Conservation (phyloP, 805 yeast genomes). For the Ogataea nitratoaversa region DNA sequence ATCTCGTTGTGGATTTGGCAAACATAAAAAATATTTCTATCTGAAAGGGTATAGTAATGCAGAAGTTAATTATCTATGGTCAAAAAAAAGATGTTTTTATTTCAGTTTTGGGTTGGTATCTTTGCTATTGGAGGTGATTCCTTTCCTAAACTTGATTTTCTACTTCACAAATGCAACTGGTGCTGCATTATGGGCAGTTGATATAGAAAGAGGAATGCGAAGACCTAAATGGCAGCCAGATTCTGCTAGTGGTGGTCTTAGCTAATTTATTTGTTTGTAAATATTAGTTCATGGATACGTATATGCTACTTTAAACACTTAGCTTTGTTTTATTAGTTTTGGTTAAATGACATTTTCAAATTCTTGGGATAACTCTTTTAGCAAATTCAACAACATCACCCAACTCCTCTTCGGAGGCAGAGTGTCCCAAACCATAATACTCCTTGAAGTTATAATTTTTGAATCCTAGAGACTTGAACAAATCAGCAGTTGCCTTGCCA, state of each 20-base stretch:
- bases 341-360: too few species aligned
- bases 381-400: constrained; percentile 47
- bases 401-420: constrained; percentile 65
- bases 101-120: constrained; percentile 50
- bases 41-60: constrained; percentile 46
- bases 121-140: constrained; percentile 48
- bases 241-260: too few species aligned
- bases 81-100: constrained; percentile 30
- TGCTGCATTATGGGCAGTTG: constrained; percentile 61
- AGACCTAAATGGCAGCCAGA: too few species aligned
- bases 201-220: constrained; percentile 24
- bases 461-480: constrained; percentile 44
- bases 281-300: too few species aligned
- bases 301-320: too few species aligned
- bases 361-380: constrained; percentile 25
- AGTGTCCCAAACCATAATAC: constrained; percentile 66
- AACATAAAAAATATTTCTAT: constrained; percentile 53
- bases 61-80: constrained; percentile 37
- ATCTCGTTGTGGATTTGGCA: constrained; percentile 47
- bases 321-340: too few species aligned
- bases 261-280: too few species aligned
- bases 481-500: constrained; percentile 40
- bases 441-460: constrained; percentile 43
- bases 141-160: constrained; percentile 49
- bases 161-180: constrained; percentile 57